These are phyloP conservation scores for Anastatica hierochuntica DNA, from an alignment of 345 rosid species.

Conservation along the genomic window DNA sequence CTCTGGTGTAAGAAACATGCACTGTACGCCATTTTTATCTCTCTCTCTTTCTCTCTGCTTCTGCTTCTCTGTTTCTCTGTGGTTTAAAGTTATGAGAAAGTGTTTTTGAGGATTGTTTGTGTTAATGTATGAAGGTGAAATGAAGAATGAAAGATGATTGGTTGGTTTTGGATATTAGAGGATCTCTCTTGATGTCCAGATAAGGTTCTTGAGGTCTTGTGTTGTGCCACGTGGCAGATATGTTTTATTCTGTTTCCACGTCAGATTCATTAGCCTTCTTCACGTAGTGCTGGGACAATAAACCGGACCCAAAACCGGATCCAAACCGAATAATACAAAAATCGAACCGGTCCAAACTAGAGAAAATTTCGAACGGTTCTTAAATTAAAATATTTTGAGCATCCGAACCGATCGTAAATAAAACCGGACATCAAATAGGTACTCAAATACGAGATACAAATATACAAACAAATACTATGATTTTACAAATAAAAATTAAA, in stretches of 20 bases:
- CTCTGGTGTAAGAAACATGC: constrained; percentile 83
- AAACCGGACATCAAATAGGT: too few relatives aligned
- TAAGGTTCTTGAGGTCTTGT: constrained; percentile 46
- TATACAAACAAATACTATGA: too few relatives aligned
- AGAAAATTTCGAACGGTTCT: too few relatives aligned
- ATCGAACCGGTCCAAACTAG: too few relatives aligned
- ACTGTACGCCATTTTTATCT: constrained; percentile 59
- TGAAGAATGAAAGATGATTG: constrained; percentile 35
- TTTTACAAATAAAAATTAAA: too few relatives aligned
- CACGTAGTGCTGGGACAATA: too few relatives aligned
- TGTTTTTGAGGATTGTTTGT: background rate
- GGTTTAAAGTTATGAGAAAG: background rate
- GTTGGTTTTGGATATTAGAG: constrained; percentile 41
- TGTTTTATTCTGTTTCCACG: constrained; percentile 14
- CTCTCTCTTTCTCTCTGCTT: background rate
- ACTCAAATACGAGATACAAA: too few relatives aligned
- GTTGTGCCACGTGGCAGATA: constrained; percentile 39
- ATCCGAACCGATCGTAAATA: too few relatives aligned
- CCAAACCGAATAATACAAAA: too few relatives aligned
- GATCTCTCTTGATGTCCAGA: constrained; percentile 50
- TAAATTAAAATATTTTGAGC: too few relatives aligned
- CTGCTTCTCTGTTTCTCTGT: background rate
- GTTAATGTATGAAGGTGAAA: constrained; percentile 15
- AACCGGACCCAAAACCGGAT: too few relatives aligned
- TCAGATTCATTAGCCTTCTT: constrained; percentile 5